Conservation (phyloP, 2,329 filamentous ascomycete species). For the Dendrostoma leiphaemia region DNA sequence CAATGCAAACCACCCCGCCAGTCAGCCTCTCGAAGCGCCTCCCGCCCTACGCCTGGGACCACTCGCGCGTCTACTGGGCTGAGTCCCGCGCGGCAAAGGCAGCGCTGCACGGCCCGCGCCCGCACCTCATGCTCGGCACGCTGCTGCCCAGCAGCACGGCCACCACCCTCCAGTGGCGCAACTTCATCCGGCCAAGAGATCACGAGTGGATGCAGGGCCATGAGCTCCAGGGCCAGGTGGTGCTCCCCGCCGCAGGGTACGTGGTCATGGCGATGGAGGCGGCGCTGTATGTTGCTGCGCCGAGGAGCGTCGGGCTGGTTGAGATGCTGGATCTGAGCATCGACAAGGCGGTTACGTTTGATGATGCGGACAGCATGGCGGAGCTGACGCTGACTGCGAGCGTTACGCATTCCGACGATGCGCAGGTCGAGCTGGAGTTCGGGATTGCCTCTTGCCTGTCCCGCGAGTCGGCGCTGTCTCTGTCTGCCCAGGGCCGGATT, state of each 20-base stretch:
- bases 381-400: neutral
- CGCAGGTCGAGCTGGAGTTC: neutral
- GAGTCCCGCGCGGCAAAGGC: constrained; percentile 14
- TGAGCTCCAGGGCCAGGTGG: neutral
- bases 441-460: neutral
- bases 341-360: constrained; percentile 17
- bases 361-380: constrained; percentile 3
- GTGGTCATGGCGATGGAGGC: neutral
- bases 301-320: constrained; percentile 22
- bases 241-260: neutral
- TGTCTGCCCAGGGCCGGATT: neutral
- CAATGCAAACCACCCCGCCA: neutral
- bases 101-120: neutral
- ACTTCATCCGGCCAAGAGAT: neutral
- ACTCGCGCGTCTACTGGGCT: constrained; percentile 12
- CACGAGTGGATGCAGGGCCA: neutral
- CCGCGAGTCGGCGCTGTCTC: neutral
- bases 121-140: constrained; percentile 14
- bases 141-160: neutral
- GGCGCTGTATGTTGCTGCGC: neutral
- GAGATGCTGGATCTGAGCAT: constrained; percentile 18
- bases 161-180: constrained; percentile 2
- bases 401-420: neutral
- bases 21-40: neutral
- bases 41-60: constrained; percentile 16